These are phyloP conservation scores for Dicorynia guianensis DNA, from an alignment of 306 rosid genomes.

Conservation along the genomic window DNA sequence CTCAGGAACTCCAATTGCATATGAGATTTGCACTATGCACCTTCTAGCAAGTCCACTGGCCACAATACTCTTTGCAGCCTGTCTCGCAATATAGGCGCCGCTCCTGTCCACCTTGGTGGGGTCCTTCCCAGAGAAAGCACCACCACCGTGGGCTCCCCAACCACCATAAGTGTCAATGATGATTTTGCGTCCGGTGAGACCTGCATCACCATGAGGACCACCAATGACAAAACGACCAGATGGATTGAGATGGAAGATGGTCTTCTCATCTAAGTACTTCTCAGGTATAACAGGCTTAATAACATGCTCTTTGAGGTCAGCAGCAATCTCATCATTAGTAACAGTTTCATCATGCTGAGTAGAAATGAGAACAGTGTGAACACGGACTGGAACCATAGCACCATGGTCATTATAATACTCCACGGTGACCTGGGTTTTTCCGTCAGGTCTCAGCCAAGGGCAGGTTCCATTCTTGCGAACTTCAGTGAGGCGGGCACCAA, in stretches of 20 bases:
- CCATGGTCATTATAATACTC: conserved; percentile 56
- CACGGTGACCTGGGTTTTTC: conserved; percentile 58
- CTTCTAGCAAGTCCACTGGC: neutral
- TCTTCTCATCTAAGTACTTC: conserved; percentile 59
- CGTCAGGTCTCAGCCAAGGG: conserved; percentile 63
- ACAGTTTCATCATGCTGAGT: conserved; percentile 62
- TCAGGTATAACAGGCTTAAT: conserved; percentile 36
- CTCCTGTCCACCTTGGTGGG: too few relatives aligned
- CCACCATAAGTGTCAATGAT: too few relatives aligned
- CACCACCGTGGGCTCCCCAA: too few relatives aligned
- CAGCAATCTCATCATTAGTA: conserved; percentile 54
- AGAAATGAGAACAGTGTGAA: conserved; percentile 58
- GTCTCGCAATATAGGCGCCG: too few relatives aligned
- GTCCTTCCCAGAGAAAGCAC: too few relatives aligned
- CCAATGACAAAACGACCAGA: conserved; percentile 37
- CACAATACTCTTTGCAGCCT: neutral
- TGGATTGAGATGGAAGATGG: conserved; percentile 57
- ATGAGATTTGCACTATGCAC: neutral
- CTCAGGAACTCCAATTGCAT: neutral
- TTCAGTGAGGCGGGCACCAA: conserved; percentile 55
- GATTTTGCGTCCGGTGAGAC: neutral
- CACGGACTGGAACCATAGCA: conserved; percentile 58
- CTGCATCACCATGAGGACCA: conserved; percentile 30
- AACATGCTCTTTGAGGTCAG: too few relatives aligned
- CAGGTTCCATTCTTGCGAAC: conserved; percentile 31